Conservation (phyloP, 176 grass and related monocot genomes). For the Stipa capillata region DNA sequence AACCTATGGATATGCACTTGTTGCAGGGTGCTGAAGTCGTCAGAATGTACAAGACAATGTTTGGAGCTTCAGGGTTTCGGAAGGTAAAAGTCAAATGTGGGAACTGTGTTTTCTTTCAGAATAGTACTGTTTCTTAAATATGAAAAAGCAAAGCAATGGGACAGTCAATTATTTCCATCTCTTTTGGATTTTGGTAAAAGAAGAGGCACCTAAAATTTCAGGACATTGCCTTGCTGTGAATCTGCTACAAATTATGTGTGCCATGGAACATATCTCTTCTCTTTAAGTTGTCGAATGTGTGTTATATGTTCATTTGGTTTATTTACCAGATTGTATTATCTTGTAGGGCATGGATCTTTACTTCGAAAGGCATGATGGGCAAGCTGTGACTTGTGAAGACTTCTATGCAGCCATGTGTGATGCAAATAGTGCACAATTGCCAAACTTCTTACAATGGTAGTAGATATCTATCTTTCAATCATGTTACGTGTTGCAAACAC, state of each 20-base stretch:
- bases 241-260: not conserved
- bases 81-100: constrained; percentile 47
- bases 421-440: constrained; percentile 78
- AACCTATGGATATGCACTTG: constrained; percentile 19
- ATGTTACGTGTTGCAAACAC: not conserved
- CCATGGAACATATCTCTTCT: constrained; percentile 1
- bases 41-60: constrained; percentile 99
- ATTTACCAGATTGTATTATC: not conserved
- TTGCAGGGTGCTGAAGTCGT: constrained; percentile 97
- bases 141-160: not conserved
- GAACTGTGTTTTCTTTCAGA: not conserved
- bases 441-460: constrained; percentile 91
- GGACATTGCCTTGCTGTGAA: not conserved
- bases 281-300: not conserved
- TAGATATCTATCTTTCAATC: not conserved
- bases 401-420: constrained; percentile 98
- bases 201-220: not conserved
- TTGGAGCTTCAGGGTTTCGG: constrained; percentile 79
- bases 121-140: not conserved
- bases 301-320: constrained; percentile 4
- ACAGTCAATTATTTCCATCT: not conserved
- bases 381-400: constrained; percentile 97
- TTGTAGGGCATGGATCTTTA: constrained; percentile 98
- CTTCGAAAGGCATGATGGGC: constrained; percentile 95
- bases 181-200: not conserved